Base-by-base conservation (phyloP, 108 stramenopile genomes). In the Skeletonema marinoi region DNA sequence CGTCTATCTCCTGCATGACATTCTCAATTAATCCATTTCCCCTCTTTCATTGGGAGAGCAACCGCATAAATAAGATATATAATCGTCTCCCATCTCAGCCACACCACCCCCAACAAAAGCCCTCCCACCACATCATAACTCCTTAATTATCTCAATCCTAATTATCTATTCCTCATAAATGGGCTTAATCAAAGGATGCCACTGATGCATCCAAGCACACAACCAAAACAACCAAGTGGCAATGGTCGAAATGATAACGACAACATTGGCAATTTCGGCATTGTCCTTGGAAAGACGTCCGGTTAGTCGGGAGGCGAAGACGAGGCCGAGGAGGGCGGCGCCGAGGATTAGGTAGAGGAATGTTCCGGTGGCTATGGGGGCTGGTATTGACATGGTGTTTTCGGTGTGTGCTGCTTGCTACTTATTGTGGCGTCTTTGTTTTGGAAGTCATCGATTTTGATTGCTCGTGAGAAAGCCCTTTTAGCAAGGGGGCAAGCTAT, bases 151-250 rank as follows among this genome's bases (percentile, higher is more conserved):
- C 25, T 56, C 7, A 10, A 29, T 46, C 3, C 3, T 10, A 5
- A 51, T 51, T 4, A 19, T 56, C 69, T 89, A 90, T 62, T 83
- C 92, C 81, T 90, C 95, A 71, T 96, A 96, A 77, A 96, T 92
- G 7, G 95, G 95, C 64, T 77, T 71, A 66, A 96, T 96, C 67
- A 96, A 86, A 63, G 95, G 95, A 84, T 94, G 93, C 96, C 96
- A 96, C 83, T 96, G 96, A 83, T 96, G 96, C 88, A 96, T 82
- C 92, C 93, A 94, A 16, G 93, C 92, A 73, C 93, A 94, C 36
- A 90, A 67, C 96, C 93, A 96, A 81, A 96, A 93, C 21, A 96
- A 70, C 95, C 95, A 96, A 76, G 91, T 93, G 65, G 86, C 75
- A 61, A 93, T 73, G 12, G 81, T 83, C 17, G 89, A 78, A 72